phyloP scores from a whole-genome alignment of 306 rosid species.

The Senna siamea region DNA sequence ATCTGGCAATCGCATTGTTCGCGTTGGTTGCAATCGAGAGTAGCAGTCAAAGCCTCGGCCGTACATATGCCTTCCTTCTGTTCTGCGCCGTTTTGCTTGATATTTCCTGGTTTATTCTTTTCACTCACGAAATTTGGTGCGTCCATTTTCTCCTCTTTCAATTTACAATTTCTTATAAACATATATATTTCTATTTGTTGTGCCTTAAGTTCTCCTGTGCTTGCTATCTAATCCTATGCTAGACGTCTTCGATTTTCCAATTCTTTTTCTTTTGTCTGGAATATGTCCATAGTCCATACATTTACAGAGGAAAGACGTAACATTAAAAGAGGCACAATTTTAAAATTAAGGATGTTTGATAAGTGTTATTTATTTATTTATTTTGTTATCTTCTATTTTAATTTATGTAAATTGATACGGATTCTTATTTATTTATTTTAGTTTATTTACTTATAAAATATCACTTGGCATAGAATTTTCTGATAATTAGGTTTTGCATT shows the following conservation, averaged over 20 bases:
- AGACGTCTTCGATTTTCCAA: neutral
- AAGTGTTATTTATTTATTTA: neutral
- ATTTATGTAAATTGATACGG: neutral
- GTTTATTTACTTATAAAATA: too few relatives aligned
- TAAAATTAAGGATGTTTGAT: neutral
- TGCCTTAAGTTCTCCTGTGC: neutral
- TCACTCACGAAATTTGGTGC: slow-evolving; percentile 73
- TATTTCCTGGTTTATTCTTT: slow-evolving; percentile 80
- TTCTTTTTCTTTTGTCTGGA: neutral
- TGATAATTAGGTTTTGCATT: neutral
- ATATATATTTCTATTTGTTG: neutral
- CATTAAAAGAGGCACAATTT: neutral
- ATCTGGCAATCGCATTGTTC: slow-evolving; percentile 79
- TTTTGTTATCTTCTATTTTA: neutral
- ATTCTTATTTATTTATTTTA: neutral
- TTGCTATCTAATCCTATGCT: neutral
- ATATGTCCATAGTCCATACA: neutral
- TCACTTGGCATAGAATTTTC: neutral
- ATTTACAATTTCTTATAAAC: neutral
- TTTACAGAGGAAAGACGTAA: neutral
- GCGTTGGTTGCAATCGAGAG: slow-evolving; percentile 96
- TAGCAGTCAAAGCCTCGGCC: slow-evolving; percentile 94
- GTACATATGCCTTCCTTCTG: slow-evolving; percentile 90
- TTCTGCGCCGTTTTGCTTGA: slow-evolving; percentile 74
- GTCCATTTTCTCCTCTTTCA: slow-evolving; percentile 1